These are phyloP conservation scores for Polyporus tsugae DNA, from an alignment of 1,284 basidiomycete genomes.

Conservation along the genomic window DNA sequence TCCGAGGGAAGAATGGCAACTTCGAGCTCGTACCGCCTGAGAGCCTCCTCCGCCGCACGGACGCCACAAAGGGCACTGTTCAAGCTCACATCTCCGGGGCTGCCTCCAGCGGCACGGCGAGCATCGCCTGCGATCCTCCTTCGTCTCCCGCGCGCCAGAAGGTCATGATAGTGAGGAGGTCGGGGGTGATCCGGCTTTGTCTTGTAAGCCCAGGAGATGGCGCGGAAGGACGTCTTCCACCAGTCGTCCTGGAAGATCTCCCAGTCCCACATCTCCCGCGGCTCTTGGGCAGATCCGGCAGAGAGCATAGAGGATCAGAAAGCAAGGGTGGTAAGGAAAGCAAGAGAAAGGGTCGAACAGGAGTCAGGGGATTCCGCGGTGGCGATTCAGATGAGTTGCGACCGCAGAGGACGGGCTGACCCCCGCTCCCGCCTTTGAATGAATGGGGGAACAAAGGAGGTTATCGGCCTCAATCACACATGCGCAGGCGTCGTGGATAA, in stretches of 20 bases:
- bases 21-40: conserved; percentile 41
- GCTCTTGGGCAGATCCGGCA: conserved; percentile 17
- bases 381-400: conserved; percentile 11
- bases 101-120: conserved; percentile 15
- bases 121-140: conserved; percentile 22
- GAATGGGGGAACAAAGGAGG: conserved; percentile 31
- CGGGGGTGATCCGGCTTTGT: conserved; percentile 34
- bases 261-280: conserved; percentile 34
- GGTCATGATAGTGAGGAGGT: conserved; percentile 41
- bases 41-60: conserved; percentile 36
- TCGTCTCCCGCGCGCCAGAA: conserved; percentile 31
- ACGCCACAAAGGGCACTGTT: conserved; percentile 38
- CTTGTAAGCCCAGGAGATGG: conserved; percentile 40
- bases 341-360: conserved; percentile 12
- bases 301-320: conserved; percentile 16
- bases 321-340: neutral
- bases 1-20: conserved; percentile 35
- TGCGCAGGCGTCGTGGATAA: conserved; percentile 33
- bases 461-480: conserved; percentile 36
- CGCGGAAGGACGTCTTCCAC: conserved; percentile 38
- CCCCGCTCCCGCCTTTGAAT: conserved; percentile 28
- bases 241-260: conserved; percentile 33
- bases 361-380: conserved; percentile 26
- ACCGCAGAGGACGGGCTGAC: conserved; percentile 9
- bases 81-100: conserved; percentile 36